phyloP scores from a whole-genome alignment of 805 yeast species.

The Teunomyces kruisii region DNA sequence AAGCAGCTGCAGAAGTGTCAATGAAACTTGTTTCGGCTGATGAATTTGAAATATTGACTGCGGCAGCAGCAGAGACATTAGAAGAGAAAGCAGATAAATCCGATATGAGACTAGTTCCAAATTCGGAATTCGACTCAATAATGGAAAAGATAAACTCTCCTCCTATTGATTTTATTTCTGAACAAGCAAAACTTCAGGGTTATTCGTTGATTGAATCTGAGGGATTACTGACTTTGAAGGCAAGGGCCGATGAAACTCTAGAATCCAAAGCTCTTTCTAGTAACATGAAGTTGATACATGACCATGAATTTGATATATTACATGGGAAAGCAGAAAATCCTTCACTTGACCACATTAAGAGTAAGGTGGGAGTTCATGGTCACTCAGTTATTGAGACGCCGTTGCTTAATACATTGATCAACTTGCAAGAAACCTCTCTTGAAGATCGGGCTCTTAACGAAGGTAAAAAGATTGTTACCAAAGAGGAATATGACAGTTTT shows the following conservation, averaged over 20 bases:
- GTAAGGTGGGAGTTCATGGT: background rate
- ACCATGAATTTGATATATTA: background rate
- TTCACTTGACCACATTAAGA: background rate
- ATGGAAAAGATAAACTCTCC: slow-evolving; percentile 10
- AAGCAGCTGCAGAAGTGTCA: slow-evolving; percentile 2
- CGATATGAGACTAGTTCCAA: slow-evolving; percentile 18
- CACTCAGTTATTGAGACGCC: slow-evolving; percentile 2
- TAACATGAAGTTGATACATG: background rate
- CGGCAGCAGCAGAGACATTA: slow-evolving; percentile 27
- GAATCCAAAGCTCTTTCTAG: background rate
- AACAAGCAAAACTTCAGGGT: slow-evolving; percentile 6
- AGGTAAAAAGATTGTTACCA: slow-evolving; percentile 2
- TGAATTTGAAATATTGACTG: slow-evolving; percentile 46
- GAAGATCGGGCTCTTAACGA: slow-evolving; percentile 2
- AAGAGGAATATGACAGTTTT: slow-evolving; percentile 1
- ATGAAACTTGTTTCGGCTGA: slow-evolving; percentile 10
- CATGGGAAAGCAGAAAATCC: background rate
- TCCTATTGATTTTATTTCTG: slow-evolving; percentile 8
- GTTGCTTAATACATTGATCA: background rate
- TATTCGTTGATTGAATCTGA: slow-evolving; percentile 5
- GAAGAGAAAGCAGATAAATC: slow-evolving; percentile 14
- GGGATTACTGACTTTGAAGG: background rate
- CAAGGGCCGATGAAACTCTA: background rate
- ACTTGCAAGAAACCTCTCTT: background rate
- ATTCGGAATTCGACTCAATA: slow-evolving; percentile 16